Base-by-base conservation (phyloP, 2,329 filamentous ascomycete species). In the Paecilomyces formosus region DNA sequence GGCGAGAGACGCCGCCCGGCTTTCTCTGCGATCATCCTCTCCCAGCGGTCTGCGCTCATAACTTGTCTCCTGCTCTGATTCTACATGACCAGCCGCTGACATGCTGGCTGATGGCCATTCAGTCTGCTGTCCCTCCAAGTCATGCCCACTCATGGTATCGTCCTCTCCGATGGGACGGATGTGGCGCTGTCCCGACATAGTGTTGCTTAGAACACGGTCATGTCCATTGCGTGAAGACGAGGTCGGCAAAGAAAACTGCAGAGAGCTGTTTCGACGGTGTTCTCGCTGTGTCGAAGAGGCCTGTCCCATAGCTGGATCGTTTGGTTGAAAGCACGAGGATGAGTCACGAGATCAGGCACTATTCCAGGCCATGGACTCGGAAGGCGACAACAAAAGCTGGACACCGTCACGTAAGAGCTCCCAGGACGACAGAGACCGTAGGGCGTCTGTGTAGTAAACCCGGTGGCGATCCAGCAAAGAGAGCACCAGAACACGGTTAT, bases 221-320 rank as follows among this genome's bases (percentile, higher is more conserved):
- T 74, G 53, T 68, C 70, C 70, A 64, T 66, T 64, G 31, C 4
- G 39, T 59, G 57, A 53, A 61, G 60, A 53, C 56, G 63, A 62
- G 61, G 66, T 58, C 50, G 64, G 62, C 52, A 58, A 60, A 60
- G 56, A 64, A 59, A 58, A 49, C 57, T 66, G 64, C 58, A 64
- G 57, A 53, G 62, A 62, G 57, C 62, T 66, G 58, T 61, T 67
- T 58, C 70, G 68, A 57, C 67, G 66, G 57, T 65, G 63, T 62
- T 72, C 65, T 68, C 72, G 68, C 66, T 75, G 73, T 31, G 73
- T 73, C 53, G 75, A 77, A 53, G 73, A 74, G 63, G 70, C 70
- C 66, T 76, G 75, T 69, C 75, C 75, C 75, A 77, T 77, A 74
- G 69, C 66, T 64, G 55, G 56, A 21, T 45, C 50, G 24, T 28